These are phyloP conservation scores for Datisca glomerata DNA, from an alignment of 306 rosid genomes.

Conservation along the genomic window DNA sequence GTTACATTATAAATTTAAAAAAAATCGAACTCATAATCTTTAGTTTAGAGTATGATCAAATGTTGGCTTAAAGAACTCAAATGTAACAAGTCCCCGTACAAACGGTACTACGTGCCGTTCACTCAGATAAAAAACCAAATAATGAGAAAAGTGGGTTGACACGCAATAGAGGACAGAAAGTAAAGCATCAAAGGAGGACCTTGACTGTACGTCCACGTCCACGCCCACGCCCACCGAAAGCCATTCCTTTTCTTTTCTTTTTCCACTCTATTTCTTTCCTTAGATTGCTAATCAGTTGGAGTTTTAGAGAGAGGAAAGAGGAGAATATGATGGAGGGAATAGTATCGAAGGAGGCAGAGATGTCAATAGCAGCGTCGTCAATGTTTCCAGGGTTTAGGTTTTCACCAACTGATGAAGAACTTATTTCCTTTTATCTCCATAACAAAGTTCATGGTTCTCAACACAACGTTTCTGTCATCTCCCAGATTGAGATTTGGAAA, in stretches of 20 bases:
- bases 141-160: too few species aligned
- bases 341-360: slow-evolving; percentile 40
- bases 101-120: too few species aligned
- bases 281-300: neutral
- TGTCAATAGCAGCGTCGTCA: slow-evolving; percentile 52
- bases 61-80: too few species aligned
- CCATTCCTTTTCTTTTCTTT: neutral
- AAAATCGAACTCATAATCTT: too few species aligned
- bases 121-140: too few species aligned
- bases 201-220: too few species aligned
- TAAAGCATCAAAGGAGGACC: too few species aligned
- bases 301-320: neutral
- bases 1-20: too few species aligned
- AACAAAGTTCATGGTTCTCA: slow-evolving; percentile 55
- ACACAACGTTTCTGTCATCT: slow-evolving; percentile 55
- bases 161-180: too few species aligned
- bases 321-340: slow-evolving; percentile 12
- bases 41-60: too few species aligned
- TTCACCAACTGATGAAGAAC: slow-evolving; percentile 85
- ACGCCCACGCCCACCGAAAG: slow-evolving; percentile 1
- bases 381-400: slow-evolving; percentile 96
- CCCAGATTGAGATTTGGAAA: slow-evolving; percentile 75
- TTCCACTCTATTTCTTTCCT: neutral
- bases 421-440: slow-evolving; percentile 64
- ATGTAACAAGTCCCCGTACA: too few species aligned